Percentiles rank a stretch among this genome's conserved stretches.
These are phyloP conservation scores for Clarireedia homoeocarpa DNA, from an alignment of 2,329 filamentous ascomycete species.

Conservation along the genomic window DNA sequence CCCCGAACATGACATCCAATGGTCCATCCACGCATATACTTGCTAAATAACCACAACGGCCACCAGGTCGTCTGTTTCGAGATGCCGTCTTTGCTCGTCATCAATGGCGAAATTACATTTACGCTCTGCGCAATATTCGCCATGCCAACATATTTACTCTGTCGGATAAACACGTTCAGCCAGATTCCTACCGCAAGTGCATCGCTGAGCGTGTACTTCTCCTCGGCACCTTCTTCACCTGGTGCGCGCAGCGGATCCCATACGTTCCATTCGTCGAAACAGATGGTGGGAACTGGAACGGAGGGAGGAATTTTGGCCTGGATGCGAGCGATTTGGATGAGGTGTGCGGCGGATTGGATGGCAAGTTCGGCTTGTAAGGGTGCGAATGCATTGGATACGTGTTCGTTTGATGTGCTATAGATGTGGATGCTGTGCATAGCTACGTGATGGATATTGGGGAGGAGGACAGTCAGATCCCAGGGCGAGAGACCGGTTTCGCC, in stretches of 20 bases:
- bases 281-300: constrained; percentile 46
- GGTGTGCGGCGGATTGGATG: constrained; percentile 50
- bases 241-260: constrained; percentile 57
- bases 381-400: constrained; percentile 45
- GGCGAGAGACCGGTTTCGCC: constrained; percentile 52
- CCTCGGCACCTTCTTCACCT: constrained; percentile 55
- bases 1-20: constrained; percentile 57
- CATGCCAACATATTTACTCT: constrained; percentile 56
- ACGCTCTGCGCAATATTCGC: constrained; percentile 60
- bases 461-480: constrained; percentile 58
- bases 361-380: constrained; percentile 56
- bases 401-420: constrained; percentile 43
- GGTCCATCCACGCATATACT: constrained; percentile 66
- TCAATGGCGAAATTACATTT: constrained; percentile 60
- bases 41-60: constrained; percentile 52
- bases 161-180: constrained; percentile 57
- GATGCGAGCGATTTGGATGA: constrained; percentile 57
- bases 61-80: constrained; percentile 59
- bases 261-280: constrained; percentile 66
- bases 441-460: constrained; percentile 51
- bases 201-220: constrained; percentile 55
- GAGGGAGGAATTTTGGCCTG: constrained; percentile 38
- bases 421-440: constrained; percentile 63
- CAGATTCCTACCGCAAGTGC: constrained; percentile 55
- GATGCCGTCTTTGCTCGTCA: constrained; percentile 51